Base-by-base conservation (phyloP, 179 eudicot species). In the Gypsophila paniculata region DNA sequence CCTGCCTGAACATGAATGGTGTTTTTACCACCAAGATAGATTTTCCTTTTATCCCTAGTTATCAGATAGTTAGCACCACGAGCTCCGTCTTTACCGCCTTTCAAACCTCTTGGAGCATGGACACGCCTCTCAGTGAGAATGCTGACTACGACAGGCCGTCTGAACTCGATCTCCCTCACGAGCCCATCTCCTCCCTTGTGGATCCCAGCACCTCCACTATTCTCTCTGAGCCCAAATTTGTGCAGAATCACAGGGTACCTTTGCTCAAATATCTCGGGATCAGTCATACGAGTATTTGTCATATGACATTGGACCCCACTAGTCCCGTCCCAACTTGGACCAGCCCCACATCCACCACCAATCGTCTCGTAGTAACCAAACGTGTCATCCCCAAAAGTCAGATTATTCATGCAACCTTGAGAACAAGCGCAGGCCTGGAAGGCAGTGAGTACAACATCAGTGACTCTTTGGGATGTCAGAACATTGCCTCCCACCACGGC, bases 401-500 rank as follows among this genome's bases (percentile, higher is more conserved):
- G 87, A 73, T 94, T 94, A 65, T 94, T 94, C 99, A 94, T 94
- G 81, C 99, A 94, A 63, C 99, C 99, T 79, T 91, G 96, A 68
- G 99, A 91, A 74, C 96, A 90, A 70, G 99, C 99, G 75, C 99
- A 94, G 8, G 97, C 99, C 77, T 89, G 91, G 70, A 93, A 93
- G 42, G 99, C 99, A 32, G 96, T 85, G 22, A 94, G 89, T 46
- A 94, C 84, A 29, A 94, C 97, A 78, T 94, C 99, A 5, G 99
- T 94, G 32, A 91, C 86, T 76, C 97, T 90, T 71, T 94, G 99
- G 42, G 99, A 94, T 17, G 99, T 91, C 2, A 94, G 91, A 69
- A 94, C 99, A 78, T 94, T 94, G 70, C 99, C 99, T 23, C 99
- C 99, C 52, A 94, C 99, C 3, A 94, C 99, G 8, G 99, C 99